Base-by-base conservation (phyloP, 2,329 filamentous ascomycete genomes). In the Trichoderma atroviride region DNA sequence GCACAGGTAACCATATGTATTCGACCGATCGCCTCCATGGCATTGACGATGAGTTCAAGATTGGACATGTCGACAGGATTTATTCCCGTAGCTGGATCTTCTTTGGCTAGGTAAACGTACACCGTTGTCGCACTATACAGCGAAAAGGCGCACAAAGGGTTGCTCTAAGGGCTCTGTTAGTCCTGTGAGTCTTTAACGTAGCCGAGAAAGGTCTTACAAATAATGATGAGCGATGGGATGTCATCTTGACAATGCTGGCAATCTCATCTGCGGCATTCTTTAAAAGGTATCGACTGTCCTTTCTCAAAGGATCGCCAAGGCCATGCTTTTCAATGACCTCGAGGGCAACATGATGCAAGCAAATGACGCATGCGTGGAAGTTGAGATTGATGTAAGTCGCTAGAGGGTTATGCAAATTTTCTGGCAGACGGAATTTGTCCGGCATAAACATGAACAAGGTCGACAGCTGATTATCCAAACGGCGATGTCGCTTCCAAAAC, bases 371-470 rank as follows among this genome's bases (percentile, higher is more conserved):
- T 0, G 94, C 93, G 75, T 97, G 94, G 2, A 97, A 87, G 75
- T 92, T 94, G 83, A 97, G 91, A 72, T 97, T 97, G 60, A 90
- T 85, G 76, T 97, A 94, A 0, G 97, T 86, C 7, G 93, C 88
- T 52, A 92, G 89, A 0, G 91, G 85, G 73, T 97, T 87, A 47
- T 86, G 83, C 64, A 92, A 81, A 16, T 90, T 89, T 27, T 83
- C 81, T 0, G 94, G 93, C 29, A 97, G 80, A 37, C 92, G 88
- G 55, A 97, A 85, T 69, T 88, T 83, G 68, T 91, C 89, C 0
- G 94, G 94, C 9, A 97, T 82, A 35, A 91, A 91, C 78, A 97
- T 88, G 65, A 94, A 91, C 5, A 90, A 89, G 74, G 90, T 92
- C 3, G 92, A 89, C 1, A 97, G 81, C 11, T 91, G 88, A 72